Percentiles rank a stretch among this genome's conserved stretches.
These are phyloP conservation scores for Tanacetum coccineum DNA, from an alignment of 129 eudicot genomes.

Conservation along the genomic window DNA sequence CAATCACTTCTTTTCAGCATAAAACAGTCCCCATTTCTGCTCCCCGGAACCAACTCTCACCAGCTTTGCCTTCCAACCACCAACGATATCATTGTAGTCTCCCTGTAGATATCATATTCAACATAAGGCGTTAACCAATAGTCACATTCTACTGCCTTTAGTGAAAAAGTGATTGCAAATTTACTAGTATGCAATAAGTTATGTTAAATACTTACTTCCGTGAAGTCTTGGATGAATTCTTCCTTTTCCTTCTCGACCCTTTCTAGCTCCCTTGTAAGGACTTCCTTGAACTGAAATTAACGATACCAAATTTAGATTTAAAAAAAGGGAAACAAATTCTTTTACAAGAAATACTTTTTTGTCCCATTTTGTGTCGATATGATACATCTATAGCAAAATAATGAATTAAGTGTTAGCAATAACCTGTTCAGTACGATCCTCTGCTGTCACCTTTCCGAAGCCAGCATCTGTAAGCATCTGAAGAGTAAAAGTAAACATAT, in stretches of 20 bases:
- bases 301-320: background rate
- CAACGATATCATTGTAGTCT: conserved; percentile 92
- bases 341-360: background rate
- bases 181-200: background rate
- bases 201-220: conserved; percentile 53
- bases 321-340: background rate
- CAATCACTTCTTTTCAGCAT: conserved; percentile 67
- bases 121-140: background rate
- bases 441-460: conserved; percentile 70
- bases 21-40: conserved; percentile 94
- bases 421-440: conserved; percentile 97
- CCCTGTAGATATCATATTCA: conserved; percentile 42
- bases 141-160: background rate
- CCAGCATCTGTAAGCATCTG: conserved; percentile 98
- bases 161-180: background rate
- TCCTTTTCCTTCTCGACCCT: conserved; percentile 78
- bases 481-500: background rate
- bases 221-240: conserved; percentile 73
- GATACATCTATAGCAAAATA: background rate
- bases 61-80: conserved; percentile 93
- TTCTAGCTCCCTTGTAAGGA: conserved; percentile 76
- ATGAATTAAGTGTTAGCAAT: background rate
- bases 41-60: conserved; percentile 75
- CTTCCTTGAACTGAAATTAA: conserved; percentile 58
- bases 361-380: background rate